Percentiles rank a stretch among this genome's conserved stretches.
These are phyloP conservation scores for Globisporangium camurandrum DNA, from an alignment of 352 stramenopile genomes.

Conservation along the genomic window DNA sequence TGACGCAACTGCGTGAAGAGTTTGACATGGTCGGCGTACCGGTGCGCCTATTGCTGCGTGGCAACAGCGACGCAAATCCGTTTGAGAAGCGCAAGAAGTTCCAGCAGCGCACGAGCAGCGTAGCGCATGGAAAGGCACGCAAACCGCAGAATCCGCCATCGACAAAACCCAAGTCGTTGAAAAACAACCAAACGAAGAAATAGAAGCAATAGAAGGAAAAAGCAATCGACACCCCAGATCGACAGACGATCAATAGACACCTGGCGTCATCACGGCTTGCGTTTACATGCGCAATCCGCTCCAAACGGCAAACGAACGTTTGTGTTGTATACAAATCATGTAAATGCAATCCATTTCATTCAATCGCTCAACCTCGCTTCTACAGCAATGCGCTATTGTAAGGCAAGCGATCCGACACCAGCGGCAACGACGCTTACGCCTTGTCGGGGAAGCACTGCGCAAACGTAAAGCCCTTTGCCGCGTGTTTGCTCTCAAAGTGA, in stretches of 20 bases:
- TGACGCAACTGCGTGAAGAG: conserved; percentile 72
- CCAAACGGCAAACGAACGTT: no score
- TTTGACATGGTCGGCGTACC: conserved; percentile 83
- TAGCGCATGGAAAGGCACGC: conserved; percentile 51
- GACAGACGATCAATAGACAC: neutral
- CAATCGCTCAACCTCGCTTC: neutral
- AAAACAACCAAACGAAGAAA: no score
- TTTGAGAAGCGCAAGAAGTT: conserved; percentile 83
- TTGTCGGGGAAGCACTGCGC: conserved; percentile 18
- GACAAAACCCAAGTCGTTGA: neutral
- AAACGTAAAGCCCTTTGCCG: conserved; percentile 64
- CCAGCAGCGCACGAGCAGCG: conserved; percentile 63
- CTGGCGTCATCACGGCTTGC: neutral
- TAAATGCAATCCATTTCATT: neutral
- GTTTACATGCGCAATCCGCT: no score
- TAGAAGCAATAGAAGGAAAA: no score
- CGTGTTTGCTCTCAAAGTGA: conserved; percentile 80
- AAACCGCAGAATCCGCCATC: conserved; percentile 7
- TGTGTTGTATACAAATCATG: no score
- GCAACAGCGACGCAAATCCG: conserved; percentile 67
- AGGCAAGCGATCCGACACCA: neutral
- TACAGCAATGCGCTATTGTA: neutral
- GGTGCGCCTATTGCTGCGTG: conserved; percentile 61
- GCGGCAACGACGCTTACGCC: neutral
- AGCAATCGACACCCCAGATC: no score